Conservation (phyloP, 768 basidiomycete genomes). For the Clathrus columnatus region DNA sequence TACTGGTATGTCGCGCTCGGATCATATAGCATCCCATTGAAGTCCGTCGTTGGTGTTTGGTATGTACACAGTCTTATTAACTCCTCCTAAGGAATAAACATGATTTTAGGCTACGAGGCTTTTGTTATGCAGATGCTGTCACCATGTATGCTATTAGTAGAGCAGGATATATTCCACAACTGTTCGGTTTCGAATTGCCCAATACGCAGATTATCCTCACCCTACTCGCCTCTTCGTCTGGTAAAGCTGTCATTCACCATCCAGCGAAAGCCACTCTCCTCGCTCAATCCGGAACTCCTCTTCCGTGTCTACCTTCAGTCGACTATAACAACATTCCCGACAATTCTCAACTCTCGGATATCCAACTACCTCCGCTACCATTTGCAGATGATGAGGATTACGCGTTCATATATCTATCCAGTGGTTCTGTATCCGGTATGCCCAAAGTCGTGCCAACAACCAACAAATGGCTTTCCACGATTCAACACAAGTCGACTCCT, state of each 20-base stretch:
- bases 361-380: slow-evolving; percentile 36
- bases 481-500: slow-evolving; percentile 49
- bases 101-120: slow-evolving; percentile 54
- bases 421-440: slow-evolving; percentile 76
- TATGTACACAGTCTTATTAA: slow-evolving; percentile 26
- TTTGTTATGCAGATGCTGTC: slow-evolving; percentile 60
- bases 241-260: slow-evolving; percentile 59
- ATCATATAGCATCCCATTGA: slow-evolving; percentile 35
- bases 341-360: slow-evolving; percentile 26
- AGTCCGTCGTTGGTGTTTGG: slow-evolving; percentile 69
- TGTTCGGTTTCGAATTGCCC: slow-evolving; percentile 71
- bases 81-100: not conserved
- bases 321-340: slow-evolving; percentile 31
- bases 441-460: slow-evolving; percentile 72
- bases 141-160: slow-evolving; percentile 69
- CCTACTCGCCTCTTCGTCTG: slow-evolving; percentile 51
- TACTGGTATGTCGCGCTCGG: slow-evolving; percentile 51
- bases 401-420: slow-evolving; percentile 70
- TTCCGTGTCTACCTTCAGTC: slow-evolving; percentile 24
- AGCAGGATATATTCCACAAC: slow-evolving; percentile 69
- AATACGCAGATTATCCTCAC: slow-evolving; percentile 65
- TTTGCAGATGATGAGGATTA: slow-evolving; percentile 31
- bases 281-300: not conserved
- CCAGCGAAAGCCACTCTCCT: slow-evolving; percentile 10
- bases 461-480: slow-evolving; percentile 56